Conservation (phyloP, 257 asterid species). For the Solanum chilense region DNA sequence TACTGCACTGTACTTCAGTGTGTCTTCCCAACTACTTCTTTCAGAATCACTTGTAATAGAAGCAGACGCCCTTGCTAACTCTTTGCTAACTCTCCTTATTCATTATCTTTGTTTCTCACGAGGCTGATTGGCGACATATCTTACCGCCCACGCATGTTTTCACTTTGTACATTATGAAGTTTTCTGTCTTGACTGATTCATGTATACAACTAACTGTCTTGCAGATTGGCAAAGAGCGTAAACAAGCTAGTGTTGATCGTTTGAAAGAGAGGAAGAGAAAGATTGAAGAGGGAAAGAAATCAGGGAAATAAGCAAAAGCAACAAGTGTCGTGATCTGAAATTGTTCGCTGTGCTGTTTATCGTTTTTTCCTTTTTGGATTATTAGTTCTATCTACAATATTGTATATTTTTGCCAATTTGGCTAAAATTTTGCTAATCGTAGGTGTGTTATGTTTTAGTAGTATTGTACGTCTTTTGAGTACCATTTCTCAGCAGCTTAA, state of each 20-base stretch:
- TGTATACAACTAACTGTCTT: constrained; percentile 3
- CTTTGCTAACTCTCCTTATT: not conserved
- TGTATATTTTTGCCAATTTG: not conserved
- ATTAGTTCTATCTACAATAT: too few relatives aligned
- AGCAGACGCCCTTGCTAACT: not conserved
- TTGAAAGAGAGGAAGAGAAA: constrained; percentile 38
- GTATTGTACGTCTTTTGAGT: not conserved
- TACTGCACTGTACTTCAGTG: not conserved
- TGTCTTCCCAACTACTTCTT: not conserved
- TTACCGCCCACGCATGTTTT: not conserved
- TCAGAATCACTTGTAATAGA: not conserved
- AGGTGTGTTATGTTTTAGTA: not conserved
- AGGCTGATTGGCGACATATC: not conserved
- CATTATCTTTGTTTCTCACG: not conserved
- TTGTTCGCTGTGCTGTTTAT: not conserved
- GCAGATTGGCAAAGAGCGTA: constrained; percentile 48
- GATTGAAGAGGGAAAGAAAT: constrained; percentile 34
- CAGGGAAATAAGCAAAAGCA: constrained; percentile 2
- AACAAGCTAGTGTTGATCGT: constrained; percentile 12
- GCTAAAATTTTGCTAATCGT: constrained; percentile 6
- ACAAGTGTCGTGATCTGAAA: not conserved
- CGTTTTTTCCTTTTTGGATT: not conserved
- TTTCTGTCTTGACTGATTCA: not conserved
- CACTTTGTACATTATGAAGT: not conserved
- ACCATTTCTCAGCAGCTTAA: not conserved